A percentile compares a stretch with the other conserved stretches of the same genome.
These are phyloP conservation scores for Tuber calosporum DNA, from an alignment of 495 filamentous ascomycete species.

Conservation along the genomic window DNA sequence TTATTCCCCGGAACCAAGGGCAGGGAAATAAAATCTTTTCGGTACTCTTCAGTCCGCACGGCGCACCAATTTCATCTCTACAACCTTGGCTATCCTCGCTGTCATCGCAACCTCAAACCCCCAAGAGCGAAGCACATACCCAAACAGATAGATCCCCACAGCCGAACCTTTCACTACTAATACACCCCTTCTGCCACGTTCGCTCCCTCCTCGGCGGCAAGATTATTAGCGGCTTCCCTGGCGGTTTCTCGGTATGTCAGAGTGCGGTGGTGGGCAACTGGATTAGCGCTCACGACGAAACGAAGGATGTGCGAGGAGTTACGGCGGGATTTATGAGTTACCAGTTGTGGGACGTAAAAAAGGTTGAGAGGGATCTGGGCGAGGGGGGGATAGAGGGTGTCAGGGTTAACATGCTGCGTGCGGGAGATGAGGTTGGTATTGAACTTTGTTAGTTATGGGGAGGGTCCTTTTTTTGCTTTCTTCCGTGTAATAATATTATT, in stretches of 20 bases:
- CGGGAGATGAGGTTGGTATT: neutral
- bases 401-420: neutral
- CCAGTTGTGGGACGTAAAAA: conserved; percentile 13
- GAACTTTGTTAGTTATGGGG: neutral
- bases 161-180: conserved; percentile 10
- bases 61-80: conserved; percentile 14
- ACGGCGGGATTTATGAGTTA: conserved; percentile 8
- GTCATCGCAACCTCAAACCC: neutral
- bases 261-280: conserved; percentile 13
- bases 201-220: conserved; percentile 22
- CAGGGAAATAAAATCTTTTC: conserved; percentile 6
- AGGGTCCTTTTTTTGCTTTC: neutral
- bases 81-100: conserved; percentile 17
- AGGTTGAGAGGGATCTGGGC: conserved; percentile 16
- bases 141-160: neutral
- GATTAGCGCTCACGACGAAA: conserved; percentile 25
- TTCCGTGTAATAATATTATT: too few species aligned
- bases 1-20: conserved; percentile 6
- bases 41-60: conserved; percentile 22
- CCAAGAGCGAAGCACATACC: neutral
- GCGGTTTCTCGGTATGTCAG: conserved; percentile 20
- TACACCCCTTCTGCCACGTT: conserved; percentile 24
- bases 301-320: conserved; percentile 20
- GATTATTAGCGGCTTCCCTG: conserved; percentile 20
- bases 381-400: conserved; percentile 13